Base-by-base conservation (phyloP, 805 yeast genomes). In the Priceomyces medius region DNA sequence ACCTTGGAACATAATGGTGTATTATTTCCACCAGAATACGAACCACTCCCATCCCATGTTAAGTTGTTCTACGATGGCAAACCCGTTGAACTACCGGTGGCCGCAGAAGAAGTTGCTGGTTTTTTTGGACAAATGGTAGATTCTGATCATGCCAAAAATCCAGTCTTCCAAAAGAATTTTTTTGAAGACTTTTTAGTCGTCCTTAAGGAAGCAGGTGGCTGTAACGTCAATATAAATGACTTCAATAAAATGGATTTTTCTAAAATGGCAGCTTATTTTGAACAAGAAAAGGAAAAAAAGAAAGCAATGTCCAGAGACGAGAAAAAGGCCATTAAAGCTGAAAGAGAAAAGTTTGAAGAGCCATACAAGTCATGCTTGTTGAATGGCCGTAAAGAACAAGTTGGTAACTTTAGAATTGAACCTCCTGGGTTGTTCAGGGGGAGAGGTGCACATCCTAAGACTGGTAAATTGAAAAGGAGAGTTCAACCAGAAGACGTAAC, bases 371-470 rank as follows among this genome's bases (percentile, higher is more conserved):
- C 76, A 19, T 91, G 98, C 67, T 58, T 76, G 24, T 68, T 91
- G 36, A 88, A 91, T 59, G 97, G 97, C 13, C 77, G 96, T 51
- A 84, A 78, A 54, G 97, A 91, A 56, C 90, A 83, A 53, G 95
- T 91, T 21, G 97, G 97, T 18, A 91, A 91, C 59, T 91, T 91
- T 62, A 74, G 91, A 56, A 83, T 91, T 37, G 99, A 91, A 71
- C 98, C 98, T 23, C 98, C 99, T 0, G 97, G 96, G 2, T 68
- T 91, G 41, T 91, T 90, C 59, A 76, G 97, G 63, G 99, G 98
- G 33, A 85, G 98, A 63, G 98, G 97, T 56, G 89, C 91, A 0
- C 98, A 90, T 61, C 98, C 98, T 13, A 88, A 86, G 61, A 90
- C 97, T 1, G 99, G 99, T 32, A 87, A 84, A 58, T 66, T 89